These are phyloP conservation scores for Saccharomyces pastorianus DNA, from an alignment of 1,139 yeast species.

Conservation along the genomic window DNA sequence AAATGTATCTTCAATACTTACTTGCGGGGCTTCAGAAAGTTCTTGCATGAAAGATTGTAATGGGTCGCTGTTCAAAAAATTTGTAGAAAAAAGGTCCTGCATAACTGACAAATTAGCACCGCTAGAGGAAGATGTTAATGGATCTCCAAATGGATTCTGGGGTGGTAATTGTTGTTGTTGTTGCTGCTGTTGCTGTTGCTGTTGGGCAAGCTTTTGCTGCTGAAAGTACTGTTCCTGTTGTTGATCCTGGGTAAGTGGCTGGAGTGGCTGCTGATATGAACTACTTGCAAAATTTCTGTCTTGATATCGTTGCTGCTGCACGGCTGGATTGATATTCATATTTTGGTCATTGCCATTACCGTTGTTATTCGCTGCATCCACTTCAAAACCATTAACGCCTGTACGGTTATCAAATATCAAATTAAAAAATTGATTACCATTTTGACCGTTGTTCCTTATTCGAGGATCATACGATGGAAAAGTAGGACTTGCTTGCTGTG, in stretches of 20 bases:
- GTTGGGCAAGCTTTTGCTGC: not conserved
- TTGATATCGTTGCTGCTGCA: not conserved
- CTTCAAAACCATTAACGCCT: not conserved
- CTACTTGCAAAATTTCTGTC: not conserved
- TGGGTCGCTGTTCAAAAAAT: conserved; percentile 20
- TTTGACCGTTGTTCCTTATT: conserved; percentile 2
- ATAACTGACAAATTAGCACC: conserved; percentile 7
- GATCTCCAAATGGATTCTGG: not conserved
- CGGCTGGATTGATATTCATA: not conserved
- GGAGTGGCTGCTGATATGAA: not conserved
- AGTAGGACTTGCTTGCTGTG: not conserved
- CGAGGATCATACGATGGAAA: not conserved
- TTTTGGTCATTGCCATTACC: not conserved
- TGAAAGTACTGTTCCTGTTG: conserved; percentile 7
- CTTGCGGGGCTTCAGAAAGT: conserved; percentile 12
- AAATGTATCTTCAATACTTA: conserved; percentile 1
- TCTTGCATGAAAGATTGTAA: conserved; percentile 24
- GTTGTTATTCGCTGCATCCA: not conserved
- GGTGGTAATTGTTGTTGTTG: conserved; percentile 10
- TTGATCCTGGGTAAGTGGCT: conserved; percentile 1
- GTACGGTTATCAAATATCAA: conserved; percentile 17
- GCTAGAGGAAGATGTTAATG: not conserved
- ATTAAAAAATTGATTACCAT: conserved; percentile 18
- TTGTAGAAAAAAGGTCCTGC: conserved; percentile 19
- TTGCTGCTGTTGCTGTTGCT: conserved; percentile 10